Conservation (phyloP, 2,329 filamentous ascomycete species). For the Neofusicoccum kwambonambiense region DNA sequence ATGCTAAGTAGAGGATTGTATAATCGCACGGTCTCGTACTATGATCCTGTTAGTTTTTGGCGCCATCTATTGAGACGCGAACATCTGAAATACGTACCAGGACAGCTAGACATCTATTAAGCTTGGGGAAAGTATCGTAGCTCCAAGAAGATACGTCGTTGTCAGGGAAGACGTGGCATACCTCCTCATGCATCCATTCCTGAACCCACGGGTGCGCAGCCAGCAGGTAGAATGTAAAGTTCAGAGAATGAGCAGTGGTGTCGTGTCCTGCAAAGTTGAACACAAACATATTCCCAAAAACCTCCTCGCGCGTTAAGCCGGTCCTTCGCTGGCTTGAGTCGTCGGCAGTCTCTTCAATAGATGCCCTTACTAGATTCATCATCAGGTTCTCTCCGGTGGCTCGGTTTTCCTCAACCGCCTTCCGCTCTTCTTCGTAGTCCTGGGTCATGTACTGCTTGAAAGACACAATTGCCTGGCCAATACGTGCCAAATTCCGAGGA, state of each 20-base stretch:
- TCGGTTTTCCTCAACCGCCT: background rate
- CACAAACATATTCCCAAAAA: slow-evolving; percentile 51
- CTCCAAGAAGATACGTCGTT: slow-evolving; percentile 31
- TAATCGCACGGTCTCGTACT: slow-evolving; percentile 47
- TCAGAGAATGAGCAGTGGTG: slow-evolving; percentile 49
- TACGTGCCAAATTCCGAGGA: background rate
- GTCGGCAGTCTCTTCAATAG: background rate
- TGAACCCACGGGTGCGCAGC: slow-evolving; percentile 47
- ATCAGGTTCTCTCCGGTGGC: slow-evolving; percentile 13
- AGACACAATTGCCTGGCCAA: slow-evolving; percentile 18
- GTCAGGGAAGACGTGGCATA: slow-evolving; percentile 24
- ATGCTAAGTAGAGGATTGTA: slow-evolving; percentile 36
- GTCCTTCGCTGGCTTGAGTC: background rate
- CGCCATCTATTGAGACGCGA: background rate
- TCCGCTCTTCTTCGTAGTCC: slow-evolving; percentile 11
- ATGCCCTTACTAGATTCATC: slow-evolving; percentile 13
- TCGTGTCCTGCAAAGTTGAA: slow-evolving; percentile 55
- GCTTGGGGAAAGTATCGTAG: slow-evolving; percentile 40
- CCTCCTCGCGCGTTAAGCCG: slow-evolving; percentile 34
- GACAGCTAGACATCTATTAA: slow-evolving; percentile 43
- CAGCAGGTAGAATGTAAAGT: slow-evolving; percentile 45
- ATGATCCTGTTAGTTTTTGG: no score
- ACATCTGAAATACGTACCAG: slow-evolving; percentile 18
- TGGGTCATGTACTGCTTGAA: slow-evolving; percentile 21
- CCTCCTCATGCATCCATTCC: slow-evolving; percentile 46